Percentiles rank a stretch among this genome's conserved stretches.
These are phyloP conservation scores for Spizellomyces punctatus DNA, from an alignment of 192 early-diverging fungal species.

Conservation along the genomic window DNA sequence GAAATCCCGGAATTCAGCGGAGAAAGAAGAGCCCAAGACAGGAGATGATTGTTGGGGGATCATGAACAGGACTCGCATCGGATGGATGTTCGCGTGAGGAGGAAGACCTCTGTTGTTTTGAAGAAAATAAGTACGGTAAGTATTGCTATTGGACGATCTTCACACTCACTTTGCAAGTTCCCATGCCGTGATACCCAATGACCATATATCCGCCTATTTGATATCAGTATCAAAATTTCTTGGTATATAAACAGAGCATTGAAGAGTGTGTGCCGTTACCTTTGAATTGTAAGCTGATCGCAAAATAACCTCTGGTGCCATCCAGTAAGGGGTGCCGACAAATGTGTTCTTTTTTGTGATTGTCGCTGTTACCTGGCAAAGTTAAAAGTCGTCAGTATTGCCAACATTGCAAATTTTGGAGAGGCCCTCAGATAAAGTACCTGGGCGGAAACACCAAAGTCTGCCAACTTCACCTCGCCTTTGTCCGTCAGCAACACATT, in stretches of 20 bases:
- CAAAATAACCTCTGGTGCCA: conserved; percentile 57
- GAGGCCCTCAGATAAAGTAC: conserved; percentile 27
- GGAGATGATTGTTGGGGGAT: conserved; percentile 89
- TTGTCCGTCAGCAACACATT: conserved; percentile 76
- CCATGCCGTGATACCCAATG: conserved; percentile 82
- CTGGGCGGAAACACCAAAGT: conserved; percentile 97
- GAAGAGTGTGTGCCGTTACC: conserved; percentile 46
- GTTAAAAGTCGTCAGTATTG: neutral
- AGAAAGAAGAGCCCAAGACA: conserved; percentile 63
- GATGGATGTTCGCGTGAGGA: conserved; percentile 88
- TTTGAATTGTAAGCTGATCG: conserved; percentile 51
- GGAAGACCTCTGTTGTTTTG: conserved; percentile 82
- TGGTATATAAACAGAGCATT: neutral
- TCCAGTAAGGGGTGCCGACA: conserved; percentile 87
- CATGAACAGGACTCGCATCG: conserved; percentile 91
- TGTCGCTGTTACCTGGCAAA: conserved; percentile 44
- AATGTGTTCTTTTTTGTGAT: conserved; percentile 93
- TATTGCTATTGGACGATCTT: neutral
- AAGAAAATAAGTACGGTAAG: conserved; percentile 65
- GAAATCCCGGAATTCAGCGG: conserved; percentile 82
- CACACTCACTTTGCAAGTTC: conserved; percentile 49
- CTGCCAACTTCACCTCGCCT: conserved; percentile 91
- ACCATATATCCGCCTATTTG: conserved; percentile 90
- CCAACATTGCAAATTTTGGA: neutral
- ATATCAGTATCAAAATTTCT: neutral